Conservation (phyloP, 2,329 filamentous ascomycete species). For the Anthostomella pinea region DNA sequence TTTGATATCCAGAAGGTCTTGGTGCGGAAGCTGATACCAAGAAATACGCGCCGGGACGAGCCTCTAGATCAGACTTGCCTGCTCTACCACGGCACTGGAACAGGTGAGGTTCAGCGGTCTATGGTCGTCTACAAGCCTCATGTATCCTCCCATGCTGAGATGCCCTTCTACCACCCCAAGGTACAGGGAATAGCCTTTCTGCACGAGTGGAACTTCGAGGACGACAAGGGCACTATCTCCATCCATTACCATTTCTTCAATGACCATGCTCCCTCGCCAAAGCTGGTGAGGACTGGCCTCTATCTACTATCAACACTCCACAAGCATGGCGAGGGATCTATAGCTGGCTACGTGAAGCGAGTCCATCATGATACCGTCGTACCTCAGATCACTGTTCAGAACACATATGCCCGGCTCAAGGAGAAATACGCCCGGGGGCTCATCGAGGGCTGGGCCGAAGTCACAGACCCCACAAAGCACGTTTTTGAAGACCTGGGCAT, state of each 20-base stretch:
- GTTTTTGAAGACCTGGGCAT: slow-evolving; percentile 94
- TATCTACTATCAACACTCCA: slow-evolving; percentile 66
- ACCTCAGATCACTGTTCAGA: slow-evolving; percentile 72
- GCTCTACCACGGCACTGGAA: slow-evolving; percentile 50
- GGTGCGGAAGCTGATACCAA: slow-evolving; percentile 74
- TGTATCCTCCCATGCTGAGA: slow-evolving; percentile 53
- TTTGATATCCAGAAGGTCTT: slow-evolving; percentile 59
- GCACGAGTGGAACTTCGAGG: slow-evolving; percentile 58
- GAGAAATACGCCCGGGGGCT: slow-evolving; percentile 70
- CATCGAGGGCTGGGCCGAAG: slow-evolving; percentile 77
- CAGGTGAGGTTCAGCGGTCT: slow-evolving; percentile 37
- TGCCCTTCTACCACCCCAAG: slow-evolving; percentile 86
- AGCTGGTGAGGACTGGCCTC: slow-evolving; percentile 64
- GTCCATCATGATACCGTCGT: slow-evolving; percentile 82
- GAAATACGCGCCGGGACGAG: slow-evolving; percentile 74
- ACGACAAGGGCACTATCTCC: slow-evolving; percentile 49
- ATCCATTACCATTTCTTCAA: slow-evolving; percentile 59
- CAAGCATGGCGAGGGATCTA: slow-evolving; percentile 68
- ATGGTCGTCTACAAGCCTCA: slow-evolving; percentile 81
- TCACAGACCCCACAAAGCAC: slow-evolving; percentile 84
- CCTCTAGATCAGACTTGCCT: slow-evolving; percentile 81
- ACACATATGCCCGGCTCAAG: slow-evolving; percentile 80
- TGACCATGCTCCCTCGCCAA: slow-evolving; percentile 33
- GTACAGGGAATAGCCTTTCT: slow-evolving; percentile 73
- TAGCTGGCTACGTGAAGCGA: slow-evolving; percentile 71